Base-by-base conservation (phyloP, 106 monocot species). In the Hemerocallis citrina region DNA sequence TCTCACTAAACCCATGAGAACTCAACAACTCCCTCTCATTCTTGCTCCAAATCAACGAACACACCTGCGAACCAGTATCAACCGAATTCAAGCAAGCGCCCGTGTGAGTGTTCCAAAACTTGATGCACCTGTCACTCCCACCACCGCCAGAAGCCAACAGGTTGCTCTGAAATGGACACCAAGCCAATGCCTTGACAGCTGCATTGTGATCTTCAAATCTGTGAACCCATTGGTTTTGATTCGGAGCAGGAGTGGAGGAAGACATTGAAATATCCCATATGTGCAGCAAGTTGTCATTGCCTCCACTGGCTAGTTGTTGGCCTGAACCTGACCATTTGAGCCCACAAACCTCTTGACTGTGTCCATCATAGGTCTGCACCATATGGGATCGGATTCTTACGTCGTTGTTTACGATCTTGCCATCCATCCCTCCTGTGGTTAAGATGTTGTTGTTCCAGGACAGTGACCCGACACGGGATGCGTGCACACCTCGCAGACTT, bases 21-120 rank as follows among this genome's bases (percentile, higher is more conserved):
- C 86, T 87, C 62, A 87, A 42, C 43, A 87, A 34, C 47, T 87
- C 86, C 20, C 72, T 61, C 69, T 82, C 79, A 6, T 79, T 82
- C 64, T 82, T 87, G 65, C 76, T 86, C 86, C 86, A 87, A 20
- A 79, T 37, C 57, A 87, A 34, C 7, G 72, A 17, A 24, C 82
- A 82, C 3, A 79, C 73, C 36, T 79, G 73, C 0, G 79, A 80
- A 1, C 74, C 70, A 16, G 70, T 67, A 21, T 80, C 61, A 4
- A 80, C 66, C 27, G 61, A 61, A 11, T 61, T 41, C 61, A 61
- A 7, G 30, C 74, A 71, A 14, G 55, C 71, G 13, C 75, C 75
- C 0, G 74, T 70, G 23, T 49, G 52, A 0, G 67, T 71, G 49
- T 80, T 74, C 80, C 80, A 80, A 24, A 80, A 74, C 54, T 75